Evolutionary conservation across 2,329 filamentous ascomycete genomes (phyloP), one percentile per base, ranked within the genome.

Genomic region (Colletotrichum tamarilloi): DNA sequence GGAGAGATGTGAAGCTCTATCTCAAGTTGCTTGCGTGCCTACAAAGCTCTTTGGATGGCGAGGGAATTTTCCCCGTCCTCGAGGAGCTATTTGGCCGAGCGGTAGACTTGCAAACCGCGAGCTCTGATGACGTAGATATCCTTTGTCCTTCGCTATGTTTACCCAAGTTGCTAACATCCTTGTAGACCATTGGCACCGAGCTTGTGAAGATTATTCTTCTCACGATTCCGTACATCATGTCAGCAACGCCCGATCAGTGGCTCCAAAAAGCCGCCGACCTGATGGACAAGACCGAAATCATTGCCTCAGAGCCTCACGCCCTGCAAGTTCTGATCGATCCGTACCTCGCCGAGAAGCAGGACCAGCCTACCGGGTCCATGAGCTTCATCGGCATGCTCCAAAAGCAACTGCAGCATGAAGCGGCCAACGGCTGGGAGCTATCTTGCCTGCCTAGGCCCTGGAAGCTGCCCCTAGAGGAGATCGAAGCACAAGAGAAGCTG

Each of bases 131-230:
- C 84, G 95, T 97, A 83, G 86, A 93, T 30, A 49, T 22, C n/a
- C 38, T 26, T 22, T 16, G 22, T 24, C 53, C 26, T 56, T 28
- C 19, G 7, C 14, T 16, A 14, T 7, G 12, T 6, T 55, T n/a
- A 11, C 59, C 22, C 16, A 26, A 49, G 38, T 52, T 7, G 19
- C 73, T 63, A 32, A 66, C 24, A 46, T 32, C 66, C 19, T 64
- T 16, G 14, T 69, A 92, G 89, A 92, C 89, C 0, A 90, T 92
- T 75, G 91, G 91, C 62, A 92, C 97, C 55, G 97, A 98, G 84
- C 90, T 99, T 42, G 95, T 98, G 81, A 98, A 98, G 84, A 95
- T 98, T 77, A 98, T 99, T 76, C 90, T 98, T 57, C 90, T 98
- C 62, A 98, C 96, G 0, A 93, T 99, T 72, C 96, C 97, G 0